Conservation (phyloP, 352 stramenopile genomes). For the Pythium brachiatum region DNA sequence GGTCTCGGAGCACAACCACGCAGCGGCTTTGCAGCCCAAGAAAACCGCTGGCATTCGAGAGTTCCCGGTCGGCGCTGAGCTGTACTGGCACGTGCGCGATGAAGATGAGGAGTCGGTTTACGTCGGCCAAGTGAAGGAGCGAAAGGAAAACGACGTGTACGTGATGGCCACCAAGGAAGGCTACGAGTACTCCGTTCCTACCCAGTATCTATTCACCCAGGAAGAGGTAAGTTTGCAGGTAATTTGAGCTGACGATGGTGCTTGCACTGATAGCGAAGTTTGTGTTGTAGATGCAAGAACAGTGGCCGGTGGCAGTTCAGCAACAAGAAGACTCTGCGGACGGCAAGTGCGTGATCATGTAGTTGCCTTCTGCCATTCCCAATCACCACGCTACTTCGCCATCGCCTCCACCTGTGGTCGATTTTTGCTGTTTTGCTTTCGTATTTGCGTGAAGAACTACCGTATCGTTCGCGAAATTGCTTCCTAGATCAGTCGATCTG, state of each 20-base stretch:
- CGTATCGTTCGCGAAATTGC: neutral
- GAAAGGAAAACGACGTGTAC: conserved; percentile 8
- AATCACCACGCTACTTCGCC: neutral
- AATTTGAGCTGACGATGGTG: neutral
- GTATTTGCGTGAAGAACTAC: neutral
- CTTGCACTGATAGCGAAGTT: neutral
- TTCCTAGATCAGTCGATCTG: neutral
- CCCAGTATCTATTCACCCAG: conserved; percentile 9
- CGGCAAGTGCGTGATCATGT: neutral
- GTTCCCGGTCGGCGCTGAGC: conserved; percentile 12
- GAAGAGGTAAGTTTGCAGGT: conserved; percentile 15
- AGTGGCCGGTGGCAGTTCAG: neutral
- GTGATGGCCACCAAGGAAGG: conserved; percentile 16
- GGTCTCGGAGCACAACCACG: neutral
- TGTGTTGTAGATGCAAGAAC: neutral
- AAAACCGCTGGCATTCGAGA: neutral
- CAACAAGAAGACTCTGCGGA: neutral
- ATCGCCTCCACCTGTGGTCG: neutral
- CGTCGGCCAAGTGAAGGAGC: conserved; percentile 13
- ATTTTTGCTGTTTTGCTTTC: neutral
- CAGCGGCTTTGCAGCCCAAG: neutral
- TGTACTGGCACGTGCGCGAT: conserved; percentile 20
- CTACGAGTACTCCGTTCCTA: conserved; percentile 15
- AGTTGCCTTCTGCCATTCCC: neutral
- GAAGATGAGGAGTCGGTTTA: conserved; percentile 14